Evolutionary conservation across 306 rosid genomes (phyloP).

Genomic region (Argentina anserina): DNA sequence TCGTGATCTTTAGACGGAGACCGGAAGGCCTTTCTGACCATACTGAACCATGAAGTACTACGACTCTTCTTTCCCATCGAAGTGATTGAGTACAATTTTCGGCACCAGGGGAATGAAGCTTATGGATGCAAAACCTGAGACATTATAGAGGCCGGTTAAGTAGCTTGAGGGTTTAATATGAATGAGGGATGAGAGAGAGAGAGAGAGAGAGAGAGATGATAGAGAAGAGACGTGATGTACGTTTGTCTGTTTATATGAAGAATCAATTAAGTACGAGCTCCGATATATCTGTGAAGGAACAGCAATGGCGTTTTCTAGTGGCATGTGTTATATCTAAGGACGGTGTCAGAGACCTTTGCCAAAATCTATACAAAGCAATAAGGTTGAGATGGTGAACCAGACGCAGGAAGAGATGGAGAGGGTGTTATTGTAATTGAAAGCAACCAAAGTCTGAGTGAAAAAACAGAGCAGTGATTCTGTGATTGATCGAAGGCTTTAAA

Average conservation of each 20-base stretch:
- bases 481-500: conserved; percentile 10
- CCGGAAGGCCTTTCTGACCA: conserved; percentile 31
- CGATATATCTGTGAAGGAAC: conserved; percentile 12
- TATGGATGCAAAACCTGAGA: background rate
- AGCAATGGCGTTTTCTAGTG: conserved; percentile 11
- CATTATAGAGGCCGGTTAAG: background rate
- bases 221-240: background rate
- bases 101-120: background rate
- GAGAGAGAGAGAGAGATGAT: background rate
- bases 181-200: background rate
- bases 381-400: conserved; percentile 16
- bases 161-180: background rate
- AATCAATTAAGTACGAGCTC: conserved; percentile 6
- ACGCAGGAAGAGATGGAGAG: background rate
- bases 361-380: conserved; percentile 21
- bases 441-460: conserved; percentile 24
- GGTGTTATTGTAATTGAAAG: conserved; percentile 18
- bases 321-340: conserved; percentile 24
- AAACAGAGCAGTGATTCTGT: background rate
- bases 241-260: conserved; percentile 6
- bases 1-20: conserved; percentile 27
- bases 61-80: conserved; percentile 30
- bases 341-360: conserved; percentile 24
- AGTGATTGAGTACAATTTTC: background rate
- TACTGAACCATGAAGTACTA: conserved; percentile 28